Evolutionary conservation across 768 basidiomycete genomes (phyloP), one percentile per base, ranked within the genome.

Genomic region (Termitomyces eurrhizus): DNA sequence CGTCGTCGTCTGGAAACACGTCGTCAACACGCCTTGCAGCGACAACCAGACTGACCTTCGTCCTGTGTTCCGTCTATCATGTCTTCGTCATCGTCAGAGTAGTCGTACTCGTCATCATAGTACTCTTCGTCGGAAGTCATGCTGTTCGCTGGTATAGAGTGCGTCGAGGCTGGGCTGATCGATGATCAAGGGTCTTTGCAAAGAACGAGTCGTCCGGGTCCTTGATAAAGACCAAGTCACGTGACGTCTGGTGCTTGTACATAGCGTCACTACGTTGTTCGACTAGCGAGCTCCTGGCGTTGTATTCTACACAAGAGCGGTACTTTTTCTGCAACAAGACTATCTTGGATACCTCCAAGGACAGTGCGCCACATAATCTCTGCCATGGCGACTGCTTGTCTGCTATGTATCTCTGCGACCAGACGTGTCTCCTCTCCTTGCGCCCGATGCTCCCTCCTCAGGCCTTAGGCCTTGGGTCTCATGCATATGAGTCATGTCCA

Each of bases 61-160:
- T 87, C 86, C 65, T 86, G 83, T 48, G 81, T 80, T 62, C 83
- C 83, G 72, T 87, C 83, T 66, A 86, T 79, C 72, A 89, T 88
- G 59, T 89, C 87, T 63, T 88, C 87, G 59, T 89, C 89, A 64
- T 89, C 83, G 5, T 44, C 50, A 63, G 83, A 85, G 72, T 85
- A 87, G 18, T 84, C 75, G 72, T 85, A 87, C 14, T 84, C 87
- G 41, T 88, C 83, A 70, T 90, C 88, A 5, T 86, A 89, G 68
- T 82, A 81, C 41, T 88, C 87, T 62, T 86, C 86, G 72, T 90
- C 89, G 57, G 89, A 89, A 21, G 73, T 72, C 79, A 80, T 80
- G 46, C 52, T 57, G n/a, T 29, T 37, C 36, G 45, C 26, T 16
- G 18, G 24, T 46, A 21, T 37, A 37, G 36, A 13, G 36, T 37